Conservation (phyloP, 257 asterid genomes). For the Solanum gracilifrons region DNA sequence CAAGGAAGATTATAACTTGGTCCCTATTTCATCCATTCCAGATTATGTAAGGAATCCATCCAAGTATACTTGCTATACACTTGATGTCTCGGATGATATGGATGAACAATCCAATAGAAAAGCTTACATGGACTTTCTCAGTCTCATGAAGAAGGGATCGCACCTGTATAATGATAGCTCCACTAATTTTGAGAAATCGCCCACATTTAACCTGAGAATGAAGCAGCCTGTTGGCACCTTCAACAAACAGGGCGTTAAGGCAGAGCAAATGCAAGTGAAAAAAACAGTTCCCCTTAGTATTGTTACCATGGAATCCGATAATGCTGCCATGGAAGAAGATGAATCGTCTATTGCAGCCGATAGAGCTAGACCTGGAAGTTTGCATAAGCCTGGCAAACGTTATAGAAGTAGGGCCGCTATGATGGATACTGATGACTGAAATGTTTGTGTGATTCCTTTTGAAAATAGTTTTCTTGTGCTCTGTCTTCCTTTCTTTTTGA, state of each 20-base stretch:
- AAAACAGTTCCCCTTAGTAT: conserved; percentile 29
- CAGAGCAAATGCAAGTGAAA: conserved; percentile 6
- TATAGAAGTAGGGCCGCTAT: conserved; percentile 38
- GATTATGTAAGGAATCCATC: conserved; percentile 76
- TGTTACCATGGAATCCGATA: conserved; percentile 35
- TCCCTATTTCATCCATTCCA: conserved; percentile 28
- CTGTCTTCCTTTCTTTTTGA: neutral
- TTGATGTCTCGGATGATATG: conserved; percentile 44
- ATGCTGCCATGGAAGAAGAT: conserved; percentile 66
- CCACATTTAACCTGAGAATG: conserved; percentile 51
- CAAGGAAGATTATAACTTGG: conserved; percentile 1
- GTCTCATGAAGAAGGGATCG: conserved; percentile 27
- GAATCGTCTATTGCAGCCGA: neutral
- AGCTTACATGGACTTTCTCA: conserved; percentile 47
- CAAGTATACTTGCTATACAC: conserved; percentile 57
- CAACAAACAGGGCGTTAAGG: conserved; percentile 13
- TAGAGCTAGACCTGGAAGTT: neutral
- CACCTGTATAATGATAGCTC: conserved; percentile 11
- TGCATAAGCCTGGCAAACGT: conserved; percentile 38
- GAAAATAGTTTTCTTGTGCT: neutral
- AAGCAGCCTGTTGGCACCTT: conserved; percentile 6
- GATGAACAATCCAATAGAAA: conserved; percentile 52
- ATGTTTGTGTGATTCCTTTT: neutral
- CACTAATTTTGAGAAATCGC: conserved; percentile 23
- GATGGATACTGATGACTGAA: conserved; percentile 1